Conservation (phyloP, 2,329 filamentous ascomycete genomes). For the Colletotrichum caudatum region DNA sequence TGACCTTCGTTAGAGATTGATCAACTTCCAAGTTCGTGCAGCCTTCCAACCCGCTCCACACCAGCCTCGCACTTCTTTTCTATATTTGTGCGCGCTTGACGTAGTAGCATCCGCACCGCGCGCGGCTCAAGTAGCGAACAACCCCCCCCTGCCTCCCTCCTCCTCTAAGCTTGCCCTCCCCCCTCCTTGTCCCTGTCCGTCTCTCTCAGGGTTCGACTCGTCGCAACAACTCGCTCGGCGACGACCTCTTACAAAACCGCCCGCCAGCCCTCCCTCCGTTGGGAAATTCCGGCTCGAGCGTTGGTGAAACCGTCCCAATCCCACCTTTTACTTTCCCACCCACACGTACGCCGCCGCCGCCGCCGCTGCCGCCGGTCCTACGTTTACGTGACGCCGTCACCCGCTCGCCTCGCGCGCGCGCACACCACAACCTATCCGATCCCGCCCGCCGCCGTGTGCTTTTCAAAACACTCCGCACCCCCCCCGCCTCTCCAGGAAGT, state of each 20-base stretch:
- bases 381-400: slow-evolving; percentile 25
- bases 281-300: slow-evolving; percentile 25
- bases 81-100: slow-evolving; percentile 1
- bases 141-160: background rate
- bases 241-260: slow-evolving; percentile 27
- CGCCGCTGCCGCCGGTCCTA: background rate
- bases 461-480: background rate
- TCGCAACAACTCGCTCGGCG: background rate
- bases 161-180: background rate
- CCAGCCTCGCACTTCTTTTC: background rate
- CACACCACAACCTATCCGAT: slow-evolving; percentile 24
- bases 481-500: background rate
- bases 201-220: slow-evolving; percentile 7
- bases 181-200: background rate
- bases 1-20: slow-evolving; percentile 38
- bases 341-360: slow-evolving; percentile 14
- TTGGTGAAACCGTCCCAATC: slow-evolving; percentile 28
- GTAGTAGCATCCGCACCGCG: background rate
- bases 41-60: slow-evolving; percentile 32
- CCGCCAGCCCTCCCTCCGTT: slow-evolving; percentile 26
- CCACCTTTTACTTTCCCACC: slow-evolving; percentile 27
- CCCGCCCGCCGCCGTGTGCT: background rate
- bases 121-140: too few species aligned
- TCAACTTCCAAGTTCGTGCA: slow-evolving; percentile 23
- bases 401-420: too few species aligned